phyloP scores from a whole-genome alignment of 345 rosid genomes.

The Corymbia maculata region DNA sequence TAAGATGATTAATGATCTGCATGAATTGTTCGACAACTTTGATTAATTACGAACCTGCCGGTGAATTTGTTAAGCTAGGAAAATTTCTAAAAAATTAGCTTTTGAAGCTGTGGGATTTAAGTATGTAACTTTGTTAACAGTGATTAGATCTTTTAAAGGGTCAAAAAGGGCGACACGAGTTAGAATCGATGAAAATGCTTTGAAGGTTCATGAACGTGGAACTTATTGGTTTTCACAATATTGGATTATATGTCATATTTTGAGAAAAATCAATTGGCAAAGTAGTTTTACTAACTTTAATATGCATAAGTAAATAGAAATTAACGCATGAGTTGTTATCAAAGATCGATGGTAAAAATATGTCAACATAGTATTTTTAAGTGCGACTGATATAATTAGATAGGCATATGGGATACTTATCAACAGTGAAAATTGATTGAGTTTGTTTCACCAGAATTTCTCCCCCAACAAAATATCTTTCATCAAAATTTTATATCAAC shows the following conservation, averaged over 20 bases:
- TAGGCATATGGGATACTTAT: background rate
- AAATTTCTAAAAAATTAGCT: background rate
- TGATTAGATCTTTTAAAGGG: background rate
- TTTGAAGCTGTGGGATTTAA: background rate
- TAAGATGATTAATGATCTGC: background rate
- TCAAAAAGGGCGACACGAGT: background rate
- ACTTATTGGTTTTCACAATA: background rate
- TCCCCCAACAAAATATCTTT: background rate
- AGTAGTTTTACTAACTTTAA: background rate
- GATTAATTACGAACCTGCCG: background rate
- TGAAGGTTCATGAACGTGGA: background rate
- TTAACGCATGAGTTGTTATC: background rate
- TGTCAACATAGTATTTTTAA: background rate
- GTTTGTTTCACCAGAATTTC: background rate
- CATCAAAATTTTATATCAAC: background rate
- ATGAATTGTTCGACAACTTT: background rate
- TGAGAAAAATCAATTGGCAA: background rate
- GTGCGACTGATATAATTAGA: background rate
- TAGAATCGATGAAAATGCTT: background rate
- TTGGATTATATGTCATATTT: background rate
- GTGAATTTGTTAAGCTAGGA: background rate
- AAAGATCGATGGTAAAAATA: background rate
- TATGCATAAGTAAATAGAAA: background rate
- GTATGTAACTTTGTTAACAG: background rate
- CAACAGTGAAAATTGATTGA: background rate